Conservation (phyloP, 768 basidiomycete genomes). For the Boletus tylopilopsis region DNA sequence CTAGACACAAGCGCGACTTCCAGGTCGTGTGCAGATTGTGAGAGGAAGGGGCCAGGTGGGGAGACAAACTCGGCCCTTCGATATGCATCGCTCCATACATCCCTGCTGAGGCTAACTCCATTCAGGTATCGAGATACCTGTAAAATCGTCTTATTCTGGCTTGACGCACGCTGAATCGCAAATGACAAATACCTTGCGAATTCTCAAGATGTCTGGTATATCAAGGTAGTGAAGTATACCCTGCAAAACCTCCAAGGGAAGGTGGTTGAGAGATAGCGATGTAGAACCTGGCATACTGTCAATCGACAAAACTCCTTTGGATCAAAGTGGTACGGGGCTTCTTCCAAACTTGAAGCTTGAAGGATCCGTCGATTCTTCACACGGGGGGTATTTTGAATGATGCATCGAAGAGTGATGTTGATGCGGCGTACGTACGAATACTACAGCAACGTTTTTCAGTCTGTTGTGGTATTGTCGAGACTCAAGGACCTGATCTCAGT, state of each 20-base stretch:
- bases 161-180: not conserved
- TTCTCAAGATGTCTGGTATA: constrained; percentile 11
- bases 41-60: constrained; percentile 16
- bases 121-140: constrained; percentile 13
- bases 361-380: too few species aligned
- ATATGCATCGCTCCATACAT: constrained; percentile 15
- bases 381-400: too few species aligned
- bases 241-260: constrained; percentile 9
- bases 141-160: not conserved
- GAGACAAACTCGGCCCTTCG: constrained; percentile 7
- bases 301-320: too few species aligned
- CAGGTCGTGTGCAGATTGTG: constrained; percentile 10
- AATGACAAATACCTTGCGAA: constrained; percentile 9
- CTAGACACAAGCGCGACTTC: constrained; percentile 9
- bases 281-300: too few species aligned
- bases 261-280: constrained; percentile 1
- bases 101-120: not conserved
- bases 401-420: too few species aligned
- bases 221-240: constrained; percentile 9
- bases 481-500: too few species aligned
- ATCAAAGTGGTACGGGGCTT: too few species aligned
- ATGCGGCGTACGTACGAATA: too few species aligned
- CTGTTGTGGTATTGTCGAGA: too few species aligned
- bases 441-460: too few species aligned
- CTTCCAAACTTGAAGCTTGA: too few species aligned